A percentile compares a stretch with the other conserved stretches of the same genome.
phyloP scores from a whole-genome alignment of 257 asterid species.

The Dorcoceras hygrometricum region DNA sequence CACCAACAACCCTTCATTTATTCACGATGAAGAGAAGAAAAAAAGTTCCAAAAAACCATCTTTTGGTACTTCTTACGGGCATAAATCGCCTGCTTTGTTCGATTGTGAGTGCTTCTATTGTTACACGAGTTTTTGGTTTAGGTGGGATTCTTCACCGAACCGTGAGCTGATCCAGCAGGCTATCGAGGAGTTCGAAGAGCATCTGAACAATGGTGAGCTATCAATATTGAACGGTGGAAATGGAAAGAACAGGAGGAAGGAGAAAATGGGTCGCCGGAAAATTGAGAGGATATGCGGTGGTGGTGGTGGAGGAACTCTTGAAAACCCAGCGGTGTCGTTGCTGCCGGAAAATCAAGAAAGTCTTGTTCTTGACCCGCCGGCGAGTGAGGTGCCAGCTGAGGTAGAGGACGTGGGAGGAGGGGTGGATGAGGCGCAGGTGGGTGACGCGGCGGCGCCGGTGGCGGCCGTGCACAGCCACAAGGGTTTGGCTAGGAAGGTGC shows the following conservation, averaged over 20 bases:
- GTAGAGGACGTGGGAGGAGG: constrained; percentile 1
- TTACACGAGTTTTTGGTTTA: constrained; percentile 65
- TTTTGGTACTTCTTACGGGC: constrained; percentile 11
- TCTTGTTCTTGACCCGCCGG: not conserved
- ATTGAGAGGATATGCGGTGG: constrained; percentile 7
- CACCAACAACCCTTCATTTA: constrained; percentile 25
- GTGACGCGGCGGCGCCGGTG: constrained; percentile 17
- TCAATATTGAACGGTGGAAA: constrained; percentile 16
- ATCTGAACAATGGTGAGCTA: constrained; percentile 38
- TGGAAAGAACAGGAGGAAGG: constrained; percentile 36
- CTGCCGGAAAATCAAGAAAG: constrained; percentile 22
- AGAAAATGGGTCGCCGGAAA: constrained; percentile 44
- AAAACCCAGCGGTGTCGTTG: constrained; percentile 2
- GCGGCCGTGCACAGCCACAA: constrained; percentile 39
- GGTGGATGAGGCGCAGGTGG: constrained; percentile 11
- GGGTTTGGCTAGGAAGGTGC: constrained; percentile 71
- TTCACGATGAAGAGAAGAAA: constrained; percentile 29
- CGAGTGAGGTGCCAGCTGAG: not conserved
- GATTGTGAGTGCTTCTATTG: constrained; percentile 74
- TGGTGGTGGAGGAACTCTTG: constrained; percentile 7
- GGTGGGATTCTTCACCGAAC: constrained; percentile 79
- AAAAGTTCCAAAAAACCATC: constrained; percentile 29
- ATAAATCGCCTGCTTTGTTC: constrained; percentile 41
- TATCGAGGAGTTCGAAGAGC: constrained; percentile 79
- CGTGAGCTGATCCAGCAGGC: constrained; percentile 72